Evolutionary conservation across 768 basidiomycete species (phyloP).

Genomic region (Solioccasus polychromus): DNA sequence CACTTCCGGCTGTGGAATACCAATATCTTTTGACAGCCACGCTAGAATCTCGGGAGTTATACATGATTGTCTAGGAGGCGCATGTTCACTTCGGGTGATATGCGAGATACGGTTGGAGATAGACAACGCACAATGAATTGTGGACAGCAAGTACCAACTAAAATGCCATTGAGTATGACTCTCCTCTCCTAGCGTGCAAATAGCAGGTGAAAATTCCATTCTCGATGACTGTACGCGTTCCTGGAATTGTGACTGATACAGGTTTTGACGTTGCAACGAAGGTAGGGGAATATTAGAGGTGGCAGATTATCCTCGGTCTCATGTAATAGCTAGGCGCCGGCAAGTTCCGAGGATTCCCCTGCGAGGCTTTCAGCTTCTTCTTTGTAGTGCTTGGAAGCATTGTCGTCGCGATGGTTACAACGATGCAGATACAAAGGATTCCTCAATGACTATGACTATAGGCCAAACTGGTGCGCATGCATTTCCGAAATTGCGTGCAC

Average conservation of each 20-base stretch:
- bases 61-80: conserved; percentile 1
- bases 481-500: background rate
- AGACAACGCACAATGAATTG: conserved; percentile 10
- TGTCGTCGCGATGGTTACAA: conserved; percentile 28
- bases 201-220: conserved; percentile 12
- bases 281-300: conserved; percentile 13
- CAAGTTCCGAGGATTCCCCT: conserved; percentile 22
- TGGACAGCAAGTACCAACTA: conserved; percentile 14
- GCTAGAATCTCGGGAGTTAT: conserved; percentile 1
- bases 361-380: conserved; percentile 19
- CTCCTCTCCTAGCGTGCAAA: conserved; percentile 6
- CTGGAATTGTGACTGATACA: conserved; percentile 13
- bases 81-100: conserved; percentile 5
- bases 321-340: conserved; percentile 17
- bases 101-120: conserved; percentile 15
- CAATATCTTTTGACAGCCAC: conserved; percentile 2
- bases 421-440: too few relatives aligned
- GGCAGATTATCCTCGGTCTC: conserved; percentile 17
- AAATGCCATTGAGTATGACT: conserved; percentile 10
- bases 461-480: background rate
- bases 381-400: conserved; percentile 26
- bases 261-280: conserved; percentile 22
- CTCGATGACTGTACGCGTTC: conserved; percentile 4
- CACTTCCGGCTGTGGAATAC: conserved; percentile 4
- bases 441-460: conserved; percentile 1